These are phyloP conservation scores for Capsicum rhomboideum DNA, from an alignment of 257 asterid genomes.

Conservation along the genomic window DNA sequence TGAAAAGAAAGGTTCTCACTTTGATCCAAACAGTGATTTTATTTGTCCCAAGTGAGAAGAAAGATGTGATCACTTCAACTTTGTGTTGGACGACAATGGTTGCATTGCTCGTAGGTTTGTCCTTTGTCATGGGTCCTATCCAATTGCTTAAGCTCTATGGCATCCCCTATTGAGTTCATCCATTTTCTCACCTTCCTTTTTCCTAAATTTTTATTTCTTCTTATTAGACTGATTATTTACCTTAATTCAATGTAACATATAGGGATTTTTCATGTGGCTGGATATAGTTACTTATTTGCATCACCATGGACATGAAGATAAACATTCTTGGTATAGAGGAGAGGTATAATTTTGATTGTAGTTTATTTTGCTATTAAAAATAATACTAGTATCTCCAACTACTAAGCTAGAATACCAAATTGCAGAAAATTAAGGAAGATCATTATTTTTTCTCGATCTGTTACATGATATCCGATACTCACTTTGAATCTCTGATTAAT, in stretches of 20 bases:
- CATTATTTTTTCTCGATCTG: too few species aligned
- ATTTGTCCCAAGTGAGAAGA: conserved; percentile 68
- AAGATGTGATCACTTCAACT: conserved; percentile 79
- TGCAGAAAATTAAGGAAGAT: too few species aligned
- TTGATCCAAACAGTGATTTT: conserved; percentile 76
- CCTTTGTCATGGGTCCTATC: conserved; percentile 68
- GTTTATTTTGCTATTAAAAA: neutral
- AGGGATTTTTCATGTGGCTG: conserved; percentile 40
- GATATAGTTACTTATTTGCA: conserved; percentile 40
- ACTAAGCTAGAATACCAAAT: neutral
- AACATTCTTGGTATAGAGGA: conserved; percentile 44
- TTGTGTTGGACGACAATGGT: conserved; percentile 85
- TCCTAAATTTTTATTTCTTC: neutral
- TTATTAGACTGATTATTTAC: neutral
- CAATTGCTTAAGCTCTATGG: conserved; percentile 81
- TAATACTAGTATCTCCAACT: neutral
- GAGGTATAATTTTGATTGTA: conserved; percentile 19
- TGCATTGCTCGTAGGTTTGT: conserved; percentile 65
- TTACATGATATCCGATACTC: too few species aligned
- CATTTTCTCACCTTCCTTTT: neutral
- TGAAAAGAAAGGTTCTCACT: conserved; percentile 89
- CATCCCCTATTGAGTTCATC: conserved; percentile 74
- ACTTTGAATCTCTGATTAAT: too few species aligned
- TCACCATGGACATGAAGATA: conserved; percentile 46
- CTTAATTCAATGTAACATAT: neutral